phyloP scores from a whole-genome alignment of 2,329 filamentous ascomycete species.

The Colletotrichum cordylinicola region DNA sequence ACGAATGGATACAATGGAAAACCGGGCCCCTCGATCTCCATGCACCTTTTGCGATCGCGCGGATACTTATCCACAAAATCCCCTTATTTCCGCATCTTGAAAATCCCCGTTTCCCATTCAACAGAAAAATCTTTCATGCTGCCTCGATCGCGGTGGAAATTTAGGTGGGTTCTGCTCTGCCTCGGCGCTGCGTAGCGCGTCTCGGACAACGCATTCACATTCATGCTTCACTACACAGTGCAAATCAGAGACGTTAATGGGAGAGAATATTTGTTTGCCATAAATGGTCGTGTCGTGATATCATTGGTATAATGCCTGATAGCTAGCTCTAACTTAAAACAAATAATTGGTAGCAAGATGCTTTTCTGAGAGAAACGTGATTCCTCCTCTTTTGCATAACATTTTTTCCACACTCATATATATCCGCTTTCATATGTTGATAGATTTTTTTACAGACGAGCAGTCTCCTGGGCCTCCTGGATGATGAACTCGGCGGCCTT shows the following conservation, averaged over 20 bases:
- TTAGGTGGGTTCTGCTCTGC: background rate
- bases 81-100: background rate
- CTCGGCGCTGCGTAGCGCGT: background rate
- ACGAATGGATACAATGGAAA: background rate
- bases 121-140: background rate
- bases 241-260: background rate
- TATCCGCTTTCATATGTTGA: background rate
- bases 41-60: background rate
- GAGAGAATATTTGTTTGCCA: background rate
- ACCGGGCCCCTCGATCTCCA: background rate
- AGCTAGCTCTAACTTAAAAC: conserved; percentile 6
- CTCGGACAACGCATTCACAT: background rate
- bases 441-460: conserved; percentile 13
- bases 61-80: background rate
- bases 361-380: background rate
- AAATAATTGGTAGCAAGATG: background rate
- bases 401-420: background rate
- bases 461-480: conserved; percentile 55
- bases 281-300: conserved; percentile 9
- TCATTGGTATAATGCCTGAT: conserved; percentile 24
- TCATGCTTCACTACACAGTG: background rate
- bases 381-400: background rate
- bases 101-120: background rate
- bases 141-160: background rate
- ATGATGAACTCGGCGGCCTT: conserved; percentile 84